These are phyloP conservation scores for Allium sativum DNA, from an alignment of 106 monocot species.

Conservation along the genomic window DNA sequence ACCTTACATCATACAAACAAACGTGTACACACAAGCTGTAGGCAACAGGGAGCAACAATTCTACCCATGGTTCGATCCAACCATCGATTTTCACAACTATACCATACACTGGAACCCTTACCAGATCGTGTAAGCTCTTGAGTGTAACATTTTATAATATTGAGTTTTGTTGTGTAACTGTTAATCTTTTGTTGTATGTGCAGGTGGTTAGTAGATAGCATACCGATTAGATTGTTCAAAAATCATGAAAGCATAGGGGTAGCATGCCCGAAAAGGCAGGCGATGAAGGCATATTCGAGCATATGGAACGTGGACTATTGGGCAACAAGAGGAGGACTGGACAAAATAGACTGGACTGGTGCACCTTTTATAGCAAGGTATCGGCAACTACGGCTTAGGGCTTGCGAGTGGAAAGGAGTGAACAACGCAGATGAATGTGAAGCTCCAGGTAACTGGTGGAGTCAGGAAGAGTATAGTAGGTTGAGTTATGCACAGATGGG, in stretches of 20 bases:
- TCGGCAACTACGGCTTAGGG: slow-evolving; percentile 18
- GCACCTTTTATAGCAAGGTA: slow-evolving; percentile 62
- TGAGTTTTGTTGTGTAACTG: too few species aligned
- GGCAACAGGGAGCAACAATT: slow-evolving; percentile 62
- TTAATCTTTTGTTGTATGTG: too few species aligned
- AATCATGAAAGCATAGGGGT: slow-evolving; percentile 43
- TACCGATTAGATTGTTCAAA: slow-evolving; percentile 43
- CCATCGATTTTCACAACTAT: slow-evolving; percentile 65
- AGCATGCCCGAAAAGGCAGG: slow-evolving; percentile 36
- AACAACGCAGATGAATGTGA: background rate
- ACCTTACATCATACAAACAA: slow-evolving; percentile 67
- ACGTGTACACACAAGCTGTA: slow-evolving; percentile 36
- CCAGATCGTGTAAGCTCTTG: slow-evolving; percentile 45
- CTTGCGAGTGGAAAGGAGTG: slow-evolving; percentile 24
- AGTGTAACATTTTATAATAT: too few species aligned
- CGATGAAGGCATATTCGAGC: slow-evolving; percentile 61
- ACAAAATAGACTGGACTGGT: slow-evolving; percentile 53
- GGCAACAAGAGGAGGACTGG: slow-evolving; percentile 53
- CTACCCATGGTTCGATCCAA: slow-evolving; percentile 74
- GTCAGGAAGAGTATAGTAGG: background rate
- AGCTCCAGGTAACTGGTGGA: slow-evolving; percentile 10
- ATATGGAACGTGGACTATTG: slow-evolving; percentile 68
- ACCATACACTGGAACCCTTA: slow-evolving; percentile 67
- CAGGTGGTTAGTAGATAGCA: slow-evolving; percentile 52
- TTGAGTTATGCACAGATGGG: slow-evolving; percentile 12